Conservation (phyloP, 164 flowering plant species). For the Annona cherimola region DNA sequence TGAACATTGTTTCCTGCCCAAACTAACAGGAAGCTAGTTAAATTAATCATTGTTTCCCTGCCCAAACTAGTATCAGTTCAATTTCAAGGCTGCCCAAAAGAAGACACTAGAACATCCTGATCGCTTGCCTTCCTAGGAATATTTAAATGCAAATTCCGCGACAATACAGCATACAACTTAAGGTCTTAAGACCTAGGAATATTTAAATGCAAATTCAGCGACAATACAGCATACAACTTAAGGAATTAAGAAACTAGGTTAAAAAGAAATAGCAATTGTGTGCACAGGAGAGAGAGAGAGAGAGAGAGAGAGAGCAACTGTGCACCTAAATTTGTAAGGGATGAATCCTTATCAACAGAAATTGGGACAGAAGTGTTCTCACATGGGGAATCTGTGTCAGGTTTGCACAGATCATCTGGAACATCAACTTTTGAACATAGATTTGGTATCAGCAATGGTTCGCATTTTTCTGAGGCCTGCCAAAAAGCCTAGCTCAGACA, state of each 20-base stretch:
- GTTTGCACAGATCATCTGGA: not conserved
- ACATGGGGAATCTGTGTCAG: not conserved
- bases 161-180: not conserved
- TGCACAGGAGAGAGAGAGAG: no score
- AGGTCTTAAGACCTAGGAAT: not conserved
- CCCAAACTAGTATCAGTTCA: not conserved
- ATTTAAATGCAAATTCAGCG: no score
- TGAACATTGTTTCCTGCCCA: not conserved
- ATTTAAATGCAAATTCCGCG: not conserved
- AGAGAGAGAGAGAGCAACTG: no score
- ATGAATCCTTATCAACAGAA: not conserved
- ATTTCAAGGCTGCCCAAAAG: not conserved
- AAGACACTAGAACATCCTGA: not conserved
- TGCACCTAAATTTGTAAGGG: constrained; percentile 1
- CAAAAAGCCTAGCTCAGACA: not conserved
- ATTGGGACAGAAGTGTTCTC: not conserved
- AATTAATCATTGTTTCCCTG: not conserved
- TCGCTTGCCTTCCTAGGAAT: not conserved
- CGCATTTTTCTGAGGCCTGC: constrained; percentile 1
- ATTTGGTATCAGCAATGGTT: not conserved
- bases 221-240: not conserved
- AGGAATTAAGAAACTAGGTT: not conserved
- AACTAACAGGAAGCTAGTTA: no score
- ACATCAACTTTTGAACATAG: constrained; percentile 2
- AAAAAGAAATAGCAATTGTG: not conserved